Evolutionary conservation across 2,329 filamentous ascomycete species (phyloP).

Genomic region (Coniochaeta sp.): DNA sequence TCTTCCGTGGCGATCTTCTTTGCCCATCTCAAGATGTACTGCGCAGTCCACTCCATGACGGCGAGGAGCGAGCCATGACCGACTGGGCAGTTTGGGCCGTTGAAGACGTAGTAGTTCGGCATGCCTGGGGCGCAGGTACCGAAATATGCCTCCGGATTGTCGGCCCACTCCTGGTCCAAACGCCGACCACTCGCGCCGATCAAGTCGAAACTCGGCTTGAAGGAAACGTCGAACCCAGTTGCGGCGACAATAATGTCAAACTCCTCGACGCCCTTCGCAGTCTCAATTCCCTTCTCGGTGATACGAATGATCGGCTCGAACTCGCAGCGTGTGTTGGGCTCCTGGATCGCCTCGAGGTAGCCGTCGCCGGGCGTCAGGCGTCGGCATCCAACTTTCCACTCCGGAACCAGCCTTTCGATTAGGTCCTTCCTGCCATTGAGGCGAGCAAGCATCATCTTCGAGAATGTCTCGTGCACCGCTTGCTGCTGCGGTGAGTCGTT

Average conservation of each 20-base stretch:
- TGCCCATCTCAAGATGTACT: too few relatives aligned
- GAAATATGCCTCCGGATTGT: slow-evolving; percentile 19
- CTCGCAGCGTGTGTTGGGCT: slow-evolving; percentile 34
- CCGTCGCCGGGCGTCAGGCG: slow-evolving; percentile 33
- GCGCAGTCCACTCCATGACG: too few relatives aligned
- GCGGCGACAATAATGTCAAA: slow-evolving; percentile 24
- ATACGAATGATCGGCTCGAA: slow-evolving; percentile 28
- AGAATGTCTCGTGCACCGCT: slow-evolving; percentile 20
- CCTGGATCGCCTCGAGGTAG: slow-evolving; percentile 31
- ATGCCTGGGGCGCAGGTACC: slow-evolving; percentile 17
- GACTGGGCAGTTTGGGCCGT: too few relatives aligned
- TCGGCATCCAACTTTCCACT: slow-evolving; percentile 34
- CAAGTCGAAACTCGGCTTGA: slow-evolving; percentile 28
- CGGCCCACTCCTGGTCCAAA: slow-evolving; percentile 19
- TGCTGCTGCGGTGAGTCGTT: slow-evolving; percentile 23
- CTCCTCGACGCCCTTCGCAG: slow-evolving; percentile 17
- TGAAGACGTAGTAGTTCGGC: slow-evolving; percentile 17
- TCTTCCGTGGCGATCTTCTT: too few relatives aligned
- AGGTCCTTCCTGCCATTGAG: slow-evolving; percentile 26
- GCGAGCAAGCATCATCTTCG: slow-evolving; percentile 25
- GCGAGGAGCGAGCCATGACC: too few relatives aligned
- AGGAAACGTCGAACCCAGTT: slow-evolving; percentile 27
- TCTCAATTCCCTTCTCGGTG: slow-evolving; percentile 20
- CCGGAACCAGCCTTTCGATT: slow-evolving; percentile 32
- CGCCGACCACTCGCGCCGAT: slow-evolving; percentile 28